Evolutionary conservation across 2,329 filamentous ascomycete species (phyloP).

Genomic region (Trichoderma sp.): DNA sequence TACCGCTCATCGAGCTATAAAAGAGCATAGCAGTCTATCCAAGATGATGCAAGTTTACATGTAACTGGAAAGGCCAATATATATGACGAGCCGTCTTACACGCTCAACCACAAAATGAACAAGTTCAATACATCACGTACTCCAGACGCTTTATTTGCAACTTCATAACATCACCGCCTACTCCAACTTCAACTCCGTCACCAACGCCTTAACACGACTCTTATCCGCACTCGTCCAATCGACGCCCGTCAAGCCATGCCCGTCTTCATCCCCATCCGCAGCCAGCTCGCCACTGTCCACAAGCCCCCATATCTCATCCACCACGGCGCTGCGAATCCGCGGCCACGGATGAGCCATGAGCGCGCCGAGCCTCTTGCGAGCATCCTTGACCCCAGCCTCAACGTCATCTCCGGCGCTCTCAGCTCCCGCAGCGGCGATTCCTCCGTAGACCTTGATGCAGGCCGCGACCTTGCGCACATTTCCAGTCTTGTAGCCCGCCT

Average conservation of each 20-base stretch:
- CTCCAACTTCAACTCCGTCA: slow-evolving; percentile 47
- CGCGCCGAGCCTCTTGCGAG: slow-evolving; percentile 67
- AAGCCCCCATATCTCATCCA: slow-evolving; percentile 61
- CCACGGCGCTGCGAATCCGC: slow-evolving; percentile 61
- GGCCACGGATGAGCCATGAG: slow-evolving; percentile 84
- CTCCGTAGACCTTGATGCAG: slow-evolving; percentile 76
- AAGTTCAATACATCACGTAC: not conserved
- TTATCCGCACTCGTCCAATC: slow-evolving; percentile 62
- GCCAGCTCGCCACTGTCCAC: slow-evolving; percentile 34
- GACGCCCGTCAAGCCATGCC: slow-evolving; percentile 49
- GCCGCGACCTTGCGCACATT: slow-evolving; percentile 82
- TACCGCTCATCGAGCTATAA: not conserved
- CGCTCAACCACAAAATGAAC: not conserved
- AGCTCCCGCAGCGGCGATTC: slow-evolving; percentile 55
- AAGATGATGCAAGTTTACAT: not conserved
- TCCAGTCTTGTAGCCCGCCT: slow-evolving; percentile 77
- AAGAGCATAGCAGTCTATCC: not conserved
- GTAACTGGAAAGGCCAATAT: not conserved
- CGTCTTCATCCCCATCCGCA: slow-evolving; percentile 28
- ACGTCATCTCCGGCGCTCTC: slow-evolving; percentile 32
- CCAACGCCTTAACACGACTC: slow-evolving; percentile 45
- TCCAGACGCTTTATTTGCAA: not conserved
- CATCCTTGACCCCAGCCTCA: slow-evolving; percentile 48
- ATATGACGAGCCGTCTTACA: not conserved
- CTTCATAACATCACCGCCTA: slow-evolving; percentile 18